These are phyloP conservation scores for Phyllachora maydis DNA, from an alignment of 2,329 filamentous ascomycete genomes.

Conservation along the genomic window DNA sequence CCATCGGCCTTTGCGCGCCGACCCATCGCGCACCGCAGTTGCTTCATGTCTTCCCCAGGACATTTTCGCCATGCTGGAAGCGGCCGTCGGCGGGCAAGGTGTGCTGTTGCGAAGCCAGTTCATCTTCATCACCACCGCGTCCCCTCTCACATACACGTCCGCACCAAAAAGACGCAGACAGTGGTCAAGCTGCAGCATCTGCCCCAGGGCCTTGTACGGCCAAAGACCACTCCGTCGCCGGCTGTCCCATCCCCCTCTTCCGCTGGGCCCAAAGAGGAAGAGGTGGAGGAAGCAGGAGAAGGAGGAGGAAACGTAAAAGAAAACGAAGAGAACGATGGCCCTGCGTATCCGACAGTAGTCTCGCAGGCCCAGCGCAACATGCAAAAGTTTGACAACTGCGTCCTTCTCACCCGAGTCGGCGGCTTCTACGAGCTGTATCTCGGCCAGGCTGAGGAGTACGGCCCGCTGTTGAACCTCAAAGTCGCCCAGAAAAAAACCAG, in stretches of 20 bases:
- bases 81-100: too few species aligned
- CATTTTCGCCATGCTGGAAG: too few species aligned
- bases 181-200: constrained; percentile 33
- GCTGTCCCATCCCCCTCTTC: too few species aligned
- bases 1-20: too few species aligned
- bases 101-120: too few species aligned
- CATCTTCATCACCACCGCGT: too few species aligned
- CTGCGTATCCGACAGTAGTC: constrained; percentile 67
- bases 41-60: too few species aligned
- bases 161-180: constrained; percentile 33
- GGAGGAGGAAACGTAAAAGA: too few species aligned
- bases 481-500: constrained; percentile 64
- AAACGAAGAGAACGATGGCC: constrained; percentile 18
- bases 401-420: constrained; percentile 78
- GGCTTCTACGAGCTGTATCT: constrained; percentile 98
- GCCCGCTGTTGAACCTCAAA: constrained; percentile 72
- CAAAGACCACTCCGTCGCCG: neutral
- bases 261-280: too few species aligned
- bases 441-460: constrained; percentile 79
- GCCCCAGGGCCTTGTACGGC: constrained; percentile 23
- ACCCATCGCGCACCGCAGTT: too few species aligned
- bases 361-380: constrained; percentile 79
- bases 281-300: too few species aligned
- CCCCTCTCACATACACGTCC: too few species aligned
- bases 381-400: constrained; percentile 74